phyloP scores from a whole-genome alignment of 2,329 filamentous ascomycete species.

The Diaporthe batatas region DNA sequence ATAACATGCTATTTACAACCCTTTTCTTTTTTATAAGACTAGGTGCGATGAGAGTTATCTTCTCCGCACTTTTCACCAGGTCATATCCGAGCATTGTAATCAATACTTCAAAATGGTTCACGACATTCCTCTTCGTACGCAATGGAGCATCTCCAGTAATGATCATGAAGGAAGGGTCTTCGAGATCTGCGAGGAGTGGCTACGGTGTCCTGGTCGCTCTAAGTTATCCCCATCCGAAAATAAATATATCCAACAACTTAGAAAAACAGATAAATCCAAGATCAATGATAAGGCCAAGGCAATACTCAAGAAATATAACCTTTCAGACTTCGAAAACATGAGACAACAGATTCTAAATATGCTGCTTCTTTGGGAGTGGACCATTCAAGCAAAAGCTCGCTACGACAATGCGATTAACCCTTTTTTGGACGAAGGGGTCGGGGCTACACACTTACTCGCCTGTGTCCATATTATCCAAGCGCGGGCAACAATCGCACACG shows the following conservation, averaged over 20 bases:
- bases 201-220: not conserved
- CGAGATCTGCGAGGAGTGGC: not conserved
- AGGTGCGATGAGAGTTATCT: not conserved
- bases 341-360: not conserved
- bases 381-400: not conserved
- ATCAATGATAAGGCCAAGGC: not conserved
- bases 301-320: not conserved
- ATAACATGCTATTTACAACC: slow-evolving; percentile 1
- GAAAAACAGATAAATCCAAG: not conserved
- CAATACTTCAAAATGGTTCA: not conserved
- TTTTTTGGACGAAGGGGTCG: not conserved
- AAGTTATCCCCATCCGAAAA: not conserved
- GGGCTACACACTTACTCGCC: not conserved
- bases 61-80: too few species aligned
- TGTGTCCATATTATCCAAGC: not conserved
- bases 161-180: not conserved
- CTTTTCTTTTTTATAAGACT: not conserved
- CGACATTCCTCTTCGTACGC: not conserved
- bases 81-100: too few species aligned
- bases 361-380: not conserved
- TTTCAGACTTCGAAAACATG: not conserved
- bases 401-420: not conserved
- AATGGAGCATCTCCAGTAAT: not conserved
- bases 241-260: not conserved
- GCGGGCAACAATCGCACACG: not conserved